A percentile compares a stretch with the other conserved stretches of the same genome.
Conservation (phyloP, 208 protist genomes). For the Naegleria fowleri region DNA sequence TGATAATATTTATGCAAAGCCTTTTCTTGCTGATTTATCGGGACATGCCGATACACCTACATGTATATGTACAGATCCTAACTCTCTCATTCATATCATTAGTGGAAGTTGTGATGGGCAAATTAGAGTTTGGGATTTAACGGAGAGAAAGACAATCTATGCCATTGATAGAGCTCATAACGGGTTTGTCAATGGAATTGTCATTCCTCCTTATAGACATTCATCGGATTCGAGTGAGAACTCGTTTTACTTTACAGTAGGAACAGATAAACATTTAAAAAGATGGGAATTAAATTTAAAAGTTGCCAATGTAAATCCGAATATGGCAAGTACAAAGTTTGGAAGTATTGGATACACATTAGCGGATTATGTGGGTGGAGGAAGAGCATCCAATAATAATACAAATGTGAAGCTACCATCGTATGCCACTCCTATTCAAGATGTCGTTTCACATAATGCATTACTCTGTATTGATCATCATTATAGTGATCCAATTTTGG, state of each 20-base stretch:
- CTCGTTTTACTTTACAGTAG: neutral
- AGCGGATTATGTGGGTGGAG: neutral
- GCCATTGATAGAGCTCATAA: slow-evolving; percentile 45
- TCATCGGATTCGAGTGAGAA: neutral
- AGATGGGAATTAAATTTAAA: slow-evolving; percentile 21
- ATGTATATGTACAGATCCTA: neutral
- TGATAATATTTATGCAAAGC: slow-evolving; percentile 64
- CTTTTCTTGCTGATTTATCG: slow-evolving; percentile 47
- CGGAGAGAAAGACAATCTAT: neutral
- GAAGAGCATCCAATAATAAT: neutral
- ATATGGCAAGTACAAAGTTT: neutral
- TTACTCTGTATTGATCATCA: slow-evolving; percentile 25
- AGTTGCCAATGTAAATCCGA: neutral
- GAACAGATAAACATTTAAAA: slow-evolving; percentile 5
- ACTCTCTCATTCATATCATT: neutral
- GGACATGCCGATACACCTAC: slow-evolving; percentile 25
- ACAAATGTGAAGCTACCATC: neutral
- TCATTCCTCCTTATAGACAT: neutral
- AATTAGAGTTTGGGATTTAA: slow-evolving; percentile 27
- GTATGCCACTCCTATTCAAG: neutral
- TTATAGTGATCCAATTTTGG: neutral
- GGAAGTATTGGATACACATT: neutral
- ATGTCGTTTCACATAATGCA: neutral
- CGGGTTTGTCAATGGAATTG: slow-evolving; percentile 45
- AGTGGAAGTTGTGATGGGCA: slow-evolving; percentile 36